Base-by-base conservation (phyloP, 2,329 filamentous ascomycete species). In the Alternaria gaisen region DNA sequence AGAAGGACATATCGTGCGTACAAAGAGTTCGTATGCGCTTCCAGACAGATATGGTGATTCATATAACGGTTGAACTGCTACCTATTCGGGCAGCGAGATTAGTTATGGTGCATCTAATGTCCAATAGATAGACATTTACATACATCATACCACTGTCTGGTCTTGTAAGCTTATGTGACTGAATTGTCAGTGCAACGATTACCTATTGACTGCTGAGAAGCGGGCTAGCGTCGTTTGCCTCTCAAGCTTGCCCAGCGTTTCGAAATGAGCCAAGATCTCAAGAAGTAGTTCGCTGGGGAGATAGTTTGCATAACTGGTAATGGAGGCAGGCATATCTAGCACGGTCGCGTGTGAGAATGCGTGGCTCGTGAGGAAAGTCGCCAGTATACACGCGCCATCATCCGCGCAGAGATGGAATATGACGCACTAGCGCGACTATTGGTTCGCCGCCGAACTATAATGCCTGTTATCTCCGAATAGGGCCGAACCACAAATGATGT, bases 281-380 rank as follows among this genome's bases (percentile, higher is more conserved):
- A 85, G 72, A 46, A 88, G 64, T 26, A 88, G 77, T 71, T 88
- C 86, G 58, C 83, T 81, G 5, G 86, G 86, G 3, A 88, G 81
- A 66, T 85, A 80, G 46, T 61, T 74, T 18, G 66, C 65, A 50
- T 65, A 63, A 38, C 24, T 38, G 32, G 54, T 53, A 14, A 32
- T 14, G 34, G 32, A 55, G 16, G 51, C 34, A 41, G 42, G 40
- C 57, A 60, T 61, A 18, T 14, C 28, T 46, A 55, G 40, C 7
- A 28, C 42, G 42, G 58, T 40, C 12, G 42, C 24, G 20, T 22
- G 14, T 52, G 22, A 10, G 28, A 43, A 36, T 41, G 48, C 34
- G 54, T 53, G 22, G 32, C 46, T 50, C 20, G 46, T 26, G 46
- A 22, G n/a, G 50, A 41, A 32, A 41, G 38, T 41, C 18, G 38